Evolutionary conservation across 2,329 filamentous ascomycete species (phyloP).

Genomic region (Fusarium subglutinans): DNA sequence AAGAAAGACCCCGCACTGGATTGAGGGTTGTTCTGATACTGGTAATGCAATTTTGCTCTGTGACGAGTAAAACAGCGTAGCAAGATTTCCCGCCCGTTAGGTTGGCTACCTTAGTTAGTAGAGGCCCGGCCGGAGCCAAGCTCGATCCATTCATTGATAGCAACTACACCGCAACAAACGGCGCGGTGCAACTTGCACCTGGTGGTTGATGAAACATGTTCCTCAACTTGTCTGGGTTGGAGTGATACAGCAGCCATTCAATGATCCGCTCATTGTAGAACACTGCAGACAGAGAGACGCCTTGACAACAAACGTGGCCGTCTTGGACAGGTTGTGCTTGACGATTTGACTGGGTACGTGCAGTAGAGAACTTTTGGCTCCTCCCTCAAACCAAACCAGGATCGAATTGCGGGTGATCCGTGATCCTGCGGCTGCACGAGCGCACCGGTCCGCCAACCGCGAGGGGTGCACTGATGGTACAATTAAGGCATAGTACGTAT

Average conservation of each 20-base stretch:
- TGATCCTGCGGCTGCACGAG: constrained; percentile 49
- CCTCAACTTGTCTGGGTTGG: background rate
- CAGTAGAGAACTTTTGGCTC: constrained; percentile 11
- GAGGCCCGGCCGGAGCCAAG: background rate
- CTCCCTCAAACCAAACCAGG: constrained; percentile 32
- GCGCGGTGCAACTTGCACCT: background rate
- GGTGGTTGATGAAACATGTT: background rate
- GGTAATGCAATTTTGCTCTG: background rate
- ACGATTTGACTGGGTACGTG: constrained; percentile 19
- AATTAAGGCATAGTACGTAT: background rate
- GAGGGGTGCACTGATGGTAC: constrained; percentile 18
- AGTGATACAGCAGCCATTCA: constrained; percentile 9
- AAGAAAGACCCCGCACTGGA: constrained; percentile 20
- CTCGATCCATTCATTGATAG: background rate
- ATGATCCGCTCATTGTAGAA: constrained; percentile 2
- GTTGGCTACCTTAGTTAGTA: background rate
- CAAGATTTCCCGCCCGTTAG: background rate
- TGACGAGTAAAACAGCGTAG: background rate
- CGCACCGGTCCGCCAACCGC: constrained; percentile 48
- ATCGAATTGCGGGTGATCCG: constrained; percentile 43
- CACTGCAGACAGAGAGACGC: constrained; percentile 7
- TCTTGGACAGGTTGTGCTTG: constrained; percentile 38
- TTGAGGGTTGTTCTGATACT: background rate
- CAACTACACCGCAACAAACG: background rate
- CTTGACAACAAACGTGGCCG: constrained; percentile 41